phyloP scores from a whole-genome alignment of 306 rosid species.

The Clitoria ternatea region DNA sequence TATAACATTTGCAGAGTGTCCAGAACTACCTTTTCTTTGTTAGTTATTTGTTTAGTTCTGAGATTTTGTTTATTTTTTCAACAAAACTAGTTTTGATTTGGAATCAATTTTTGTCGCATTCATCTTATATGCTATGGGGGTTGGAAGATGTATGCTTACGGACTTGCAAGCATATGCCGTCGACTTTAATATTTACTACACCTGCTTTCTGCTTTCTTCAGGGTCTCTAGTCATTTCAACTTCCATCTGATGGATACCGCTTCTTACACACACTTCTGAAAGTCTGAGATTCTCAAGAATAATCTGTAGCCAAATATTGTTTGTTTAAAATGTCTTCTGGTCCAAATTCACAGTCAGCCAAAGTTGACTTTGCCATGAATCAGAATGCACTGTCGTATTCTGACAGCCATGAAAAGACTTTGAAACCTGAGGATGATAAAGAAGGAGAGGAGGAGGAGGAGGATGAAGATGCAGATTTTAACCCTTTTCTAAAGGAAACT shows the following conservation, averaged over 20 bases:
- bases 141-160: conserved; percentile 12
- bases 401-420: conserved; percentile 31
- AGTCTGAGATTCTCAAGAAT: conserved; percentile 10
- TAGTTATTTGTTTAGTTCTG: neutral
- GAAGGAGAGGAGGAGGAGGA: conserved; percentile 59
- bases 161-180: neutral
- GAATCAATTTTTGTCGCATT: neutral
- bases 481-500: conserved; percentile 68
- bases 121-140: conserved; percentile 4
- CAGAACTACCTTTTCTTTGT: neutral
- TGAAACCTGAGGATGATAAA: conserved; percentile 36
- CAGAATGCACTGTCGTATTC: conserved; percentile 18
- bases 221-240: conserved; percentile 23
- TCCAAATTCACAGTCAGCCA: conserved; percentile 33
- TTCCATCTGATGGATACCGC: conserved; percentile 14
- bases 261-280: neutral
- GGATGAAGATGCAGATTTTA: conserved; percentile 75
- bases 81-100: neutral
- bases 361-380: conserved; percentile 29
- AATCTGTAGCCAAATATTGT: neutral
- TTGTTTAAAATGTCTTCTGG: conserved; percentile 39
- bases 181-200: conserved; percentile 9
- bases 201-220: conserved; percentile 24
- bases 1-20: neutral
- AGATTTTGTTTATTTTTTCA: conserved; percentile 11